Base-by-base conservation (phyloP, 441 rosid genomes). In the Croton setiger region DNA sequence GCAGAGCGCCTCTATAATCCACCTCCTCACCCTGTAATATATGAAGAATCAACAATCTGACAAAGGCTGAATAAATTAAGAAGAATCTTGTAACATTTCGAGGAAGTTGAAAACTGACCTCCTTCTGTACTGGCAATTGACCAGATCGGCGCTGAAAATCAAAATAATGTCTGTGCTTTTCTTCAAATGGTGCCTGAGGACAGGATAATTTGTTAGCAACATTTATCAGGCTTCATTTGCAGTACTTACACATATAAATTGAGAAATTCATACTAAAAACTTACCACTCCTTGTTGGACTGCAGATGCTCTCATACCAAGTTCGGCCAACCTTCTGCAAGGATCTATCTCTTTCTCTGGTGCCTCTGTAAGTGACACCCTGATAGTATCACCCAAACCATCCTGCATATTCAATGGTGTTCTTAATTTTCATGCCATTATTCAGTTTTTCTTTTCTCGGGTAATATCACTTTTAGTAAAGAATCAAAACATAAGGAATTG, bases 341-440 rank as follows among this genome's bases (percentile, higher is more conserved):
- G 98, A 78, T 94, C 98, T 75, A 94, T 94, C 83, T 94, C 98
- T 74, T 89, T 88, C 79, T 91, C 97, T 44, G 99, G 97, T 51
- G 97, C 79, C 79, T 91, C 99, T 4, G 99, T 92, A n/a, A 94
- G 91, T 51, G 97, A 94, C 68, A 94, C 99, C 76, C 97, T 85
- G 76, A 94, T 92, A 54, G 99, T 94, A 83, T 94, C 98, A 74
- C 97, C 98, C 69, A 94, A 87, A 62, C 98, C 98, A 82, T 94
- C 98, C 96, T 94, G 84, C 72, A 80, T 37, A 74, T 56, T 12
- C 66, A 77, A 66, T 43, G 54, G 12, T 63, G 54, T 39, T 59
- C 0, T 37, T 47, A 14, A 39, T 53, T 56, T 20, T 58, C 60
- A 45, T 37, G 31, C 61, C 63, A 64, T 6, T 2, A 55, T 39